Evolutionary conservation across 1,284 basidiomycete species (phyloP).

Genomic region (Cutaneotrichosporon sp.): DNA sequence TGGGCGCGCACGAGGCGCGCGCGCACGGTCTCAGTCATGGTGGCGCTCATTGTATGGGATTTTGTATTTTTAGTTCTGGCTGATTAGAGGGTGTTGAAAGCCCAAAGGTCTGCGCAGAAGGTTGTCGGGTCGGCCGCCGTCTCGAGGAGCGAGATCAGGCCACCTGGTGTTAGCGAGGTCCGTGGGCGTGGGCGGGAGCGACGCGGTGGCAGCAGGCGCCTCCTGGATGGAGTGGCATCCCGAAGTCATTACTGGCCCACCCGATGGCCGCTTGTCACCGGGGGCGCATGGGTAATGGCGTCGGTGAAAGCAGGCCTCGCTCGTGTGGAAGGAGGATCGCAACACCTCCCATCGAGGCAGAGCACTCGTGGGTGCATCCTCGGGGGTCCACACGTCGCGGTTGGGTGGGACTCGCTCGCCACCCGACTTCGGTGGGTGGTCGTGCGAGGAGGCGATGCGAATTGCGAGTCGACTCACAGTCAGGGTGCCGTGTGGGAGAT

Average conservation of each 20-base stretch:
- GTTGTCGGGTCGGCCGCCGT: conserved; percentile 23
- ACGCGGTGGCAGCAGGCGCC: neutral
- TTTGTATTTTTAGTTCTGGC: conserved; percentile 6
- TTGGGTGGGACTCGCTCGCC: neutral
- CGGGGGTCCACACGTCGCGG: neutral
- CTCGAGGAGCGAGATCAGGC: conserved; percentile 9
- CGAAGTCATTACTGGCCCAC: no score
- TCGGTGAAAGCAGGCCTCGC: neutral
- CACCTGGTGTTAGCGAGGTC: conserved; percentile 4
- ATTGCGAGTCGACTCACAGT: conserved; percentile 3
- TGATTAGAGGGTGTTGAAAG: conserved; percentile 20
- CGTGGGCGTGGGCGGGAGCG: no score
- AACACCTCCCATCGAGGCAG: no score
- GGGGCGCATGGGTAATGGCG: no score
- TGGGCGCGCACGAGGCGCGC: conserved; percentile 22
- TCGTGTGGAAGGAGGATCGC: no score
- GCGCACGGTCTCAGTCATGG: conserved; percentile 21
- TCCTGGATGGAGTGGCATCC: neutral
- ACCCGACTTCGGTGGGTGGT: neutral
- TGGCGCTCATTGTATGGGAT: conserved; percentile 30
- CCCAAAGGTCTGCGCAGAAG: conserved; percentile 9
- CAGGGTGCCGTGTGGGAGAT: conserved; percentile 8
- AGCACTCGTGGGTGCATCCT: no score
- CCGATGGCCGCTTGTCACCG: no score
- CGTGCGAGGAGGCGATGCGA: no score